Evolutionary conservation across 495 filamentous ascomycete species (phyloP), one percentile per base, ranked within the genome.

Genomic region (Hypoxylon fragiforme): DNA sequence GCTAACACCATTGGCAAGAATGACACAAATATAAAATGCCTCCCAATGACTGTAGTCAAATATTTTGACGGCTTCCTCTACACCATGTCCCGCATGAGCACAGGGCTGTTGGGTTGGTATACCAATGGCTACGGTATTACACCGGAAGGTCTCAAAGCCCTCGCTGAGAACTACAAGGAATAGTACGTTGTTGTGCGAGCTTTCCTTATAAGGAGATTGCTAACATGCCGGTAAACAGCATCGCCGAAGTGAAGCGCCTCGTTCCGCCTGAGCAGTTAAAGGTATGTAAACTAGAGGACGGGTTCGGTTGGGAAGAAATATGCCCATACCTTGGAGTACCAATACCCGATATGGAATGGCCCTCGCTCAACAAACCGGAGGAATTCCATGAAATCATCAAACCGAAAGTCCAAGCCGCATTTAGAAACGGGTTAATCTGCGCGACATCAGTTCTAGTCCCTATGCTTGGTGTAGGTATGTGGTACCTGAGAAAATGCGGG

Each of bases 291-390:
- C 63, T 70, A 7, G 67, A 70, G 37, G 67, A 70, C 43, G 67
- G 67, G 7, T 57, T 65, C 20, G 67, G 64, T n/a, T 69, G 66
- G 66, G 49, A 65, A 3, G 60, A 69, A 19, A 40, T 69, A 7
- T 69, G 66, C 38, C 62, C 66, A 3, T 67, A 52, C 18, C 14
- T 70, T 18, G 62, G 54, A 3, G 54, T 64, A 24, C 65, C 62
- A 1, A 38, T 68, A 16, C 67, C 67, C 7, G 63, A 70, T 26
- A 20, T 21, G 8, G 32, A 59, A 2, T 66, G 63, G 63, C 63
- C 63, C 1, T 41, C 60, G 4, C 41, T 51, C 5, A 57, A 69
- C 14, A 64, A 49, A 3, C 51, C 57, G 7, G 63, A 66, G 24
- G 58, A 66, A 14, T 69, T 69, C 26, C 39, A 51, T 8, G 13